Base-by-base conservation (phyloP, 2,329 filamentous ascomycete species). In the Monilinia aucupariae region DNA sequence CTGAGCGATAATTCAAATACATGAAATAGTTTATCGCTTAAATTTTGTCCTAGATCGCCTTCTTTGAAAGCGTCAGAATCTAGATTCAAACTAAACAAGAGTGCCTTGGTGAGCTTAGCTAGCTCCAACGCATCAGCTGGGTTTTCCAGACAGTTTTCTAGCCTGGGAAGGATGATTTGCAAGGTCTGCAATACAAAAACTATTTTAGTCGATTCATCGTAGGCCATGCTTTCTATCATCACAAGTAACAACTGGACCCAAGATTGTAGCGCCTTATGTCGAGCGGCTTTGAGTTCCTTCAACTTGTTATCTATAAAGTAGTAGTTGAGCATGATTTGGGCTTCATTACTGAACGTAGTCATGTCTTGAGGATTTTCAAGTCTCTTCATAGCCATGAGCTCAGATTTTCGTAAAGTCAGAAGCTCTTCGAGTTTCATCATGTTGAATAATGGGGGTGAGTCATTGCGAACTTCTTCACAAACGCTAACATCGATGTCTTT, bases 21-120 rank as follows among this genome's bases (percentile, higher is more conserved):
- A 72, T 96, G 89, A 72, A 92, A 92, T 0, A 97, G 81, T 71
- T 94, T 91, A 74, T 97, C 93, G 72, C 91, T 90, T 41, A 94
- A 86, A 32, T 93, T 81, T 73, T 91, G 91, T 43, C 88, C 83
- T 62, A 83, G 79, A 66, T 84, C 79, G 15, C 73, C 69, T 50
- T 76, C 72, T 49, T 71, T 71, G 64, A 74, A 78, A 4, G 76
- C 75, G 22, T 74, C 74, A 13, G 76, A 74, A 54, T 77, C 68
- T 76, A 87, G 78, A 74, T 92, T 84, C 70, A 94, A 78, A 73
- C 88, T 85, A 72, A 86, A 89, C 4, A 92, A 80, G 2, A 94
- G 78, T 25, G 87, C 81, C 71, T 87, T 86, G 13, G 88, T 86
- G n/a, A 96, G 80, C 67, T 85, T 86, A 20, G 91, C 89, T 30